Percentiles rank a stretch among this genome's conserved stretches.
Conservation (phyloP, 306 rosid genomes). For the Lotus japonicus region DNA sequence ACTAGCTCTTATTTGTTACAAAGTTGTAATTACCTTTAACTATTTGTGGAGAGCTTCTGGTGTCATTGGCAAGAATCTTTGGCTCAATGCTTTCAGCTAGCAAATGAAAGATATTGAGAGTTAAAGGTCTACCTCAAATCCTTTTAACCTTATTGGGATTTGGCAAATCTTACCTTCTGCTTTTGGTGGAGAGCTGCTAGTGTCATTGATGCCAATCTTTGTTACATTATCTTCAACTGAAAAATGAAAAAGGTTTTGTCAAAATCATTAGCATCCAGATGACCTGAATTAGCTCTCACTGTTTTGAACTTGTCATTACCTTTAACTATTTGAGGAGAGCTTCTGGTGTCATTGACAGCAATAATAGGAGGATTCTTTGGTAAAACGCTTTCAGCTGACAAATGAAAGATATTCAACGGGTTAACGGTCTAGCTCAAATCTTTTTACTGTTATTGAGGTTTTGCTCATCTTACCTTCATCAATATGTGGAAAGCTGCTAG, state of each 20-base stretch:
- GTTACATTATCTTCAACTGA: slow-evolving; percentile 8
- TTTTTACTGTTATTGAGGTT: neutral
- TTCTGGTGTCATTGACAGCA: slow-evolving; percentile 6
- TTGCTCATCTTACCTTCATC: slow-evolving; percentile 17
- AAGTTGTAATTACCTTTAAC: too few species aligned
- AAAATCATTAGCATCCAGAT: slow-evolving; percentile 5
- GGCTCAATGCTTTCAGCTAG: too few species aligned
- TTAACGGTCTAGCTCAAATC: slow-evolving; percentile 3
- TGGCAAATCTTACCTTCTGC: slow-evolving; percentile 10
- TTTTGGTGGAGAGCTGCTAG: slow-evolving; percentile 12
- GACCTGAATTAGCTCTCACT: neutral
- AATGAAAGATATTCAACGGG: neutral
- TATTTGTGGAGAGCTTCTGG: too few species aligned
- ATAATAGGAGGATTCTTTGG: neutral
- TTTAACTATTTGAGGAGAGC: slow-evolving; percentile 14
- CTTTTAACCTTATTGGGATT: neutral
- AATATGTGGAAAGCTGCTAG: slow-evolving; percentile 12
- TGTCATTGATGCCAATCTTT: slow-evolving; percentile 4
- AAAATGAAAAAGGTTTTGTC: slow-evolving; percentile 10
- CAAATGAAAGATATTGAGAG: too few species aligned
- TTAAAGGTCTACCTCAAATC: too few species aligned
- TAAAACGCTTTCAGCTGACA: slow-evolving; percentile 27
- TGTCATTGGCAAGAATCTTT: too few species aligned
- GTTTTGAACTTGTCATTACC: slow-evolving; percentile 14
- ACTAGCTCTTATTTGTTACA: too few species aligned